Evolutionary conservation across 495 filamentous ascomycete genomes (phyloP), one percentile per base, ranked within the genome.

Genomic region (Penicillium herquei): DNA sequence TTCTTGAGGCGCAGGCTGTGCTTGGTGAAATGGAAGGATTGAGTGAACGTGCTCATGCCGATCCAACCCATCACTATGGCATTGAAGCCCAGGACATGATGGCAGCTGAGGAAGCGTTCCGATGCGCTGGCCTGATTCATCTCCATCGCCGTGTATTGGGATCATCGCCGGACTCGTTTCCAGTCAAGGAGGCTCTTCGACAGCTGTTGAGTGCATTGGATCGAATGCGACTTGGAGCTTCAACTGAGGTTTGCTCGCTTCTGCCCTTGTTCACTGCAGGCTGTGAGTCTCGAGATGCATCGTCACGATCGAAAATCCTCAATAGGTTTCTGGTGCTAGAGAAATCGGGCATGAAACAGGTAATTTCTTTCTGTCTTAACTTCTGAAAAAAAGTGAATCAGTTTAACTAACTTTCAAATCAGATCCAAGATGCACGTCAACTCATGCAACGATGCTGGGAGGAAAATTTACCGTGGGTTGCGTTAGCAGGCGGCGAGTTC

Each of bases 241-340:
- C 86, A 18, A 88, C 87, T 0, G 91, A 92, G 69, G 84, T 84
- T 4, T 90, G 87, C 63, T 75, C 91, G 6, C 64, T 96, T 44
- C 92, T 95, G 51, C 91, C 91, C 1, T 81, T 95, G 69, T 94
- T 95, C 69, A 88, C 87, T 8, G 91, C 90, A 6, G 91, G 91
- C 1, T 92, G 89, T 63, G 89, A 94, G 63, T 82, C 85, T 3
- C 66, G 72, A 43, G 79, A 85, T 43, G 54, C 70, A 30, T 65
- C 66, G 9, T 82, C 87, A 51, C 73, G 86, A 37, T 63, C 70
- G 17, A 79, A 84, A 55, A 84, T 92, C 14, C 73, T 90, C 61
- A 80, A 84, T 57, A 72, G 91, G 45, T 78, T 96, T 67, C 77
- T 79, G 64, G 79, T 78, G 42, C 77, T 92, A 16, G 90, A 94